Evolutionary conservation across 1,139 yeast genomes (phyloP), one percentile per base, ranked within the genome.

Genomic region (Starmera stellimalicola): DNA sequence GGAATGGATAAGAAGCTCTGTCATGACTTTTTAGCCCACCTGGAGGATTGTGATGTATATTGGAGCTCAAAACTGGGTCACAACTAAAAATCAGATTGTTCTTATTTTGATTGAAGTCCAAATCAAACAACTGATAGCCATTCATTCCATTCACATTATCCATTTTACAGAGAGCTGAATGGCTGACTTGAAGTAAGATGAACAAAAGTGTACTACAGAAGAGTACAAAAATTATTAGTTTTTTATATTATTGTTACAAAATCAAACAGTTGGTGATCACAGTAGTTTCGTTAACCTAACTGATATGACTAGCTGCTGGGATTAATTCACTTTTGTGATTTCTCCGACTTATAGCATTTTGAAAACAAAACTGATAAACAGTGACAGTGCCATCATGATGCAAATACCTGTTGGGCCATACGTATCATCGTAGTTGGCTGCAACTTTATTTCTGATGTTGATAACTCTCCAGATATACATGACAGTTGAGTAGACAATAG

Each of bases 381-480:
- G 76, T 5, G 95, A 78, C 3, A 77, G 61, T 7, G 83, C 78
- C 45, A 91, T 64, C 35, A 80, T 80, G 17, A 62, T 58, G 63
- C 96, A 88, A 37, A 91, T 75, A 56, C 77, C 67, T 42, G 81
- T 79, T 16, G 97, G 97, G 2, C 98, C 98, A 45, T 78, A 57
- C 50, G 70, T 75, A 59, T 91, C 98, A 46, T 84, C 95, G 52
- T 91, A 91, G 42, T 83, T 72, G 20, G 77, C 83, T 2, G 93
- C 85, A 42, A 75, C 74, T 63, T 85, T 84, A 43, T 74, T 71
- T 53, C 98, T 75, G 47, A 91, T 85, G 56, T 79, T 79, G 35
- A 76, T 57, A 7, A 87, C 91, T 59, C 98, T 74, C 77, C 83
- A 80, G 31, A 87, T 60, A 58, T 87, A 91, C 49, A 73, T 71